Evolutionary conservation across 768 basidiomycete genomes (phyloP).

Genomic region (Dacryopinax spathularia): DNA sequence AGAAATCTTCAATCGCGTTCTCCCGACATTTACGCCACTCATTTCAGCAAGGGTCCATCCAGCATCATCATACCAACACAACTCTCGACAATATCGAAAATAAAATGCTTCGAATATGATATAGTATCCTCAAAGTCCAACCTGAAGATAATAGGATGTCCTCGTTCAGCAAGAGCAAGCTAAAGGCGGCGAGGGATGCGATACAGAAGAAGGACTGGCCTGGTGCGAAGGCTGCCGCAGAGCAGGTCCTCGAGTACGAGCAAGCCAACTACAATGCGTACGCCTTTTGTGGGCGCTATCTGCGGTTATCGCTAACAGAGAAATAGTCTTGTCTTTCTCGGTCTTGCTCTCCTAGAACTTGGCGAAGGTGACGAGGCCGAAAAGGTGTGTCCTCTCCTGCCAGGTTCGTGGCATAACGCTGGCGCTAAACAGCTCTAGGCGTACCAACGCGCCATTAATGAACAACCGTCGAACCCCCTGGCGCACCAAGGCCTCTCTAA

Average conservation of each 20-base stretch:
- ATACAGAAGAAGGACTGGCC: constrained; percentile 61
- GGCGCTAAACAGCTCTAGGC: constrained; percentile 31
- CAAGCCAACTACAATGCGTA: constrained; percentile 80
- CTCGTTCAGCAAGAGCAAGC: constrained; percentile 47
- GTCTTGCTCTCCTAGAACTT: constrained; percentile 63
- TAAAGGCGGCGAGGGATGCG: constrained; percentile 67
- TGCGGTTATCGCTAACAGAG: not conserved
- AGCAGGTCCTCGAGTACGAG: constrained; percentile 57
- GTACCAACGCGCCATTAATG: constrained; percentile 60
- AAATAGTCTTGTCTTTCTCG: constrained; percentile 70
- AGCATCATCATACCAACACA: not conserved
- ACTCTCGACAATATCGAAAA: not conserved
- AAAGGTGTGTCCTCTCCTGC: constrained; percentile 43
- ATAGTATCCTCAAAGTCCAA: not conserved
- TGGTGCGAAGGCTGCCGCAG: constrained; percentile 50
- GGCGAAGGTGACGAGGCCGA: constrained; percentile 61
- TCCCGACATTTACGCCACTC: not conserved
- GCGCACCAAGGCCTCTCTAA: constrained; percentile 64
- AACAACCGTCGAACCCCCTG: constrained; percentile 53
- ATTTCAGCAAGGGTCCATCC: not conserved
- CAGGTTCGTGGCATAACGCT: not conserved
- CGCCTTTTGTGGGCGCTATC: constrained; percentile 22
- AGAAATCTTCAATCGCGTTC: not conserved
- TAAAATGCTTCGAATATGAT: not conserved
- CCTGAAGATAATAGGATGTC: constrained; percentile 12